Percentiles rank a stretch among this genome's conserved stretches.
phyloP scores from a whole-genome alignment of 148 eudicot species.

The Cornus suecica region DNA sequence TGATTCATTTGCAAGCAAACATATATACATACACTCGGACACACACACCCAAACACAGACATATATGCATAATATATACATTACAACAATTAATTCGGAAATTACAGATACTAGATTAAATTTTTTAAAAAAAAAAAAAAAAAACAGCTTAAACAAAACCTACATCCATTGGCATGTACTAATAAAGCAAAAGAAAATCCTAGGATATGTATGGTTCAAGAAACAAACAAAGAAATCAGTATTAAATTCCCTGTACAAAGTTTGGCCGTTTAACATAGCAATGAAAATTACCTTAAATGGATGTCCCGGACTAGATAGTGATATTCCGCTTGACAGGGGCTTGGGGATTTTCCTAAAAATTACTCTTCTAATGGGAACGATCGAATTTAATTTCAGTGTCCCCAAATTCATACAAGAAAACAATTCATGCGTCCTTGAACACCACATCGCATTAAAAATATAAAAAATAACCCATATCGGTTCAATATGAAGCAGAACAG shows the following conservation, averaged over 20 bases:
- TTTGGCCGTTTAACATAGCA: background rate
- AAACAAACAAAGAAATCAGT: background rate
- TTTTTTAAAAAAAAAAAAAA: background rate
- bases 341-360: no score
- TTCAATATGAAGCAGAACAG: no score
- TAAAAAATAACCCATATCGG: no score
- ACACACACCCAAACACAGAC: no score
- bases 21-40: background rate
- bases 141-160: background rate
- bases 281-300: no score
- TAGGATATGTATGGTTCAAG: background rate
- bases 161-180: background rate
- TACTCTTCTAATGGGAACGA: background rate
- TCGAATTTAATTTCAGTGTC: background rate
- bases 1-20: background rate
- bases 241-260: background rate
- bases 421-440: no score
- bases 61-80: no score
- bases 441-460: no score
- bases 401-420: background rate
- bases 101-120: background rate
- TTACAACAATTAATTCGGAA: background rate
- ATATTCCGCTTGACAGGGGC: no score
- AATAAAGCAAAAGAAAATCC: background rate
- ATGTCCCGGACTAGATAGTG: no score